Evolutionary conservation across 106 monocot genomes (phyloP), one percentile per base, ranked within the genome.

Genomic region (Dioscorea alata): DNA sequence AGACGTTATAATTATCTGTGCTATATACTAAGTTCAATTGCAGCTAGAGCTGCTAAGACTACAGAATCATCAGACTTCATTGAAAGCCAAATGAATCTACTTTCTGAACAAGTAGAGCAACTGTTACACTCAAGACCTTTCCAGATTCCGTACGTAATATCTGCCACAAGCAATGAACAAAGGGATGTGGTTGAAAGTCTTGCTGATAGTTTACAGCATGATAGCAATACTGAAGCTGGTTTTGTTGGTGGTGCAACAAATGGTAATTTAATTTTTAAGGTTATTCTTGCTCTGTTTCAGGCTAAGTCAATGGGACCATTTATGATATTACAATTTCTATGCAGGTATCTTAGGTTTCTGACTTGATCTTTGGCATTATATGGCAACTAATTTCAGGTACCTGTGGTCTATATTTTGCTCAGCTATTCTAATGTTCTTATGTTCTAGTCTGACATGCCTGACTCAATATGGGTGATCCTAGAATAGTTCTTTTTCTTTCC

Each of bases 11-110:
- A 21, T 59, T 56, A 28, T 57, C 25, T 75, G 42, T 75, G 68
- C 52, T 60, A 60, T 16, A 49, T 75, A n/a, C 17, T 50, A 13
- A 75, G 68, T 23, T 18, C 66, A 66, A 61, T 75, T n/a, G 75
- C 75, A 24, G 67, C 75, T n/a, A 75, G 75, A 50, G 75, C 75
- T 60, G 75, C 60, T 2, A 67, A 61, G 58, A 60, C 75, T 68
- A 66, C 58, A 21, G 75, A 75, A 16, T 67, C 68, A 33, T 57
- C 50, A 4, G 50, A 25, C 19, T 75, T 68, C 31, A 68, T 75
- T 22, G 75, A 75, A 60, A 75, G 51, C 32, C 67, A 75, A 23
- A 68, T 68, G 60, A 61, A 51, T 60, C n/a, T 52, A 22, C 68
- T 75, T 60, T 32, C 68, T 67, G 66, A 75, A 32, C 75, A 69